These are phyloP conservation scores for Pseudogymnoascus sp. DNA, from an alignment of 2,329 filamentous ascomycete species.

Conservation along the genomic window DNA sequence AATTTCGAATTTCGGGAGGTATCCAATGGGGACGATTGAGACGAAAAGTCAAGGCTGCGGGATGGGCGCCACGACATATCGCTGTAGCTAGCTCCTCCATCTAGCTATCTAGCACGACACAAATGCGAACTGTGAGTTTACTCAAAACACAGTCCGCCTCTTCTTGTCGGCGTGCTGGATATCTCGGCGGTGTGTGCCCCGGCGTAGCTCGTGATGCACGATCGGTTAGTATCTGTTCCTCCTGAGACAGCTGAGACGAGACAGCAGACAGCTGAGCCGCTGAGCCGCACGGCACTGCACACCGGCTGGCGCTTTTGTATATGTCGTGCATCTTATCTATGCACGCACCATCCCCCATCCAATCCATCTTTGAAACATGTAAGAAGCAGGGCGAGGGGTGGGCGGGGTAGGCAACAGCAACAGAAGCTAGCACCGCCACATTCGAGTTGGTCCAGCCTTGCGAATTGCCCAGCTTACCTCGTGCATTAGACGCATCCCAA, in stretches of 20 bases:
- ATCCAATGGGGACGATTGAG: not conserved
- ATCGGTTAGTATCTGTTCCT: not conserved
- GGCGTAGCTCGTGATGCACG: slow-evolving; percentile 3
- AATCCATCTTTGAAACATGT: not conserved
- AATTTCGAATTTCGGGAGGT: not conserved
- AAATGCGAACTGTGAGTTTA: slow-evolving; percentile 3
- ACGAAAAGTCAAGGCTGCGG: slow-evolving; percentile 1
- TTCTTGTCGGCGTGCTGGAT: not conserved
- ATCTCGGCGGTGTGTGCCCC: not conserved
- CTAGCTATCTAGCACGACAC: not conserved
- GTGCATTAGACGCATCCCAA: not conserved
- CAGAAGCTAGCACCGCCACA: not conserved
- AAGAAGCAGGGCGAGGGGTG: not conserved
- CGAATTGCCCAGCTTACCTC: not conserved
- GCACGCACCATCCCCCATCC: not conserved
- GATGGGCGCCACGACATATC: not conserved
- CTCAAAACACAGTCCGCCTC: not conserved
- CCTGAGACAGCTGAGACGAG: not conserved
- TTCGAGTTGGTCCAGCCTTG: not conserved
- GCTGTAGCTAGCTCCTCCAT: not conserved
- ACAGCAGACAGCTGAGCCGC: not conserved
- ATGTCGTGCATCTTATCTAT: not conserved
- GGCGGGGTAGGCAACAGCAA: not conserved
- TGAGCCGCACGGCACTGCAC: not conserved
- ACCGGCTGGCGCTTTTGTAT: not conserved